phyloP scores from a whole-genome alignment of 2,329 filamentous ascomycete species.

The Cladophialophora carrionii region DNA sequence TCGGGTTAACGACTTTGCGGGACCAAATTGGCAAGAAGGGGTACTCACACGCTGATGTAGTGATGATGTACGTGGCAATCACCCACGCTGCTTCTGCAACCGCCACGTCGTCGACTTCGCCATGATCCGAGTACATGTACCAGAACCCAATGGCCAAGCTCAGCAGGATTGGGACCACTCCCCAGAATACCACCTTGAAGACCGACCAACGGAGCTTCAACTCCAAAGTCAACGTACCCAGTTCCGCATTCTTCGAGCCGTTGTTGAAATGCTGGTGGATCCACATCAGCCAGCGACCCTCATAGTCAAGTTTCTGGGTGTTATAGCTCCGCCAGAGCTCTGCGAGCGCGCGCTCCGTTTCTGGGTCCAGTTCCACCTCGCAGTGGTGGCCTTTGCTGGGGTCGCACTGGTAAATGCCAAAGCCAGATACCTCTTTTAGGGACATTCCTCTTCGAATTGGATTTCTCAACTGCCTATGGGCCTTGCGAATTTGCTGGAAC shows the following conservation, averaged over 20 bases:
- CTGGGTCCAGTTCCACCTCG: slow-evolving; percentile 22
- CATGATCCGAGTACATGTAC: slow-evolving; percentile 28
- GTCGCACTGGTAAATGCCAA: slow-evolving; percentile 26
- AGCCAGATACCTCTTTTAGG: slow-evolving; percentile 22
- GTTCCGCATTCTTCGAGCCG: slow-evolving; percentile 23
- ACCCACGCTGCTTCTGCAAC: slow-evolving; percentile 26
- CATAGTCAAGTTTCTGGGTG: slow-evolving; percentile 22
- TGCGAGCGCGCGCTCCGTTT: slow-evolving; percentile 20
- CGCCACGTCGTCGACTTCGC: slow-evolving; percentile 25
- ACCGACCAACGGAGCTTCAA: slow-evolving; percentile 23
- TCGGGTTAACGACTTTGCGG: background rate
- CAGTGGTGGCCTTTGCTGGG: slow-evolving; percentile 23
- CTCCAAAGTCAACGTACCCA: slow-evolving; percentile 18
- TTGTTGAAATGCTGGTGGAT: slow-evolving; percentile 28
- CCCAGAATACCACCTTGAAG: slow-evolving; percentile 25
- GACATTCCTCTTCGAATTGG: slow-evolving; percentile 20
- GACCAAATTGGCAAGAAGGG: background rate
- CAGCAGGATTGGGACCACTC: slow-evolving; percentile 21
- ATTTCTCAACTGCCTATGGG: slow-evolving; percentile 18
- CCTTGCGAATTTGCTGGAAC: slow-evolving; percentile 27
- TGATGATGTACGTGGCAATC: slow-evolving; percentile 25
- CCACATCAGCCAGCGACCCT: slow-evolving; percentile 27
- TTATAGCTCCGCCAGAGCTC: slow-evolving; percentile 26
- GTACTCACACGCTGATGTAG: slow-evolving; percentile 22
- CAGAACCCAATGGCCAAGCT: slow-evolving; percentile 24